Evolutionary conservation across 1,139 yeast genomes (phyloP).

Genomic region (Candida frijolesensis): DNA sequence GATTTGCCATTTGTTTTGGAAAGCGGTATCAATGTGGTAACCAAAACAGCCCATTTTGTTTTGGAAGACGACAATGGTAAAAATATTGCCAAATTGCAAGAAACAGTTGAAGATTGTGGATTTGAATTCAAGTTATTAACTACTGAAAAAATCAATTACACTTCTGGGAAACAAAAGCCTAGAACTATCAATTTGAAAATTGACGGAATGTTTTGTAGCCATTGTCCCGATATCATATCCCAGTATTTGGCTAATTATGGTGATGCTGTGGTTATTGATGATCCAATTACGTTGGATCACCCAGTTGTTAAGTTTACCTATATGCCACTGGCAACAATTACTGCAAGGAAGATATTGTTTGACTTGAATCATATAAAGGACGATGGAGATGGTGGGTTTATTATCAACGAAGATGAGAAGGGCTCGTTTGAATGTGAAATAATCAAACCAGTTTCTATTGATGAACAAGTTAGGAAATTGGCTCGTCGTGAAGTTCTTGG

Average conservation of each 20-base stretch:
- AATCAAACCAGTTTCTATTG: constrained; percentile 60
- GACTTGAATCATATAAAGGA: constrained; percentile 47
- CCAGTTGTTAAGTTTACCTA: constrained; percentile 68
- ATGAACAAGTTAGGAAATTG: constrained; percentile 60
- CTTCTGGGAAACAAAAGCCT: constrained; percentile 46
- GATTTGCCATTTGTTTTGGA: constrained; percentile 57
- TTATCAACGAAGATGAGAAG: constrained; percentile 22
- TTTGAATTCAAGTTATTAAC: constrained; percentile 56
- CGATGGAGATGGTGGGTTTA: constrained; percentile 21
- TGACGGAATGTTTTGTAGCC: constrained; percentile 71
- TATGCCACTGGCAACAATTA: constrained; percentile 49
- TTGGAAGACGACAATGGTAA: constrained; percentile 36
- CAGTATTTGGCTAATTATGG: constrained; percentile 55
- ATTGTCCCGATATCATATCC: constrained; percentile 64
- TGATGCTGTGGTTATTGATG: constrained; percentile 56
- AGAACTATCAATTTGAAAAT: constrained; percentile 60
- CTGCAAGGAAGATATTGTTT: constrained; percentile 53
- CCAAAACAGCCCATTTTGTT: constrained; percentile 63
- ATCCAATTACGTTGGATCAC: constrained; percentile 53
- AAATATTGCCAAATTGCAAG: constrained; percentile 41
- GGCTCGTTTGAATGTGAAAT: constrained; percentile 53
- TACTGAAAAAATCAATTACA: constrained; percentile 44
- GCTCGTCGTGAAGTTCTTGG: constrained; percentile 51
- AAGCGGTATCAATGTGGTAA: constrained; percentile 56
- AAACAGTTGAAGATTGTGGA: constrained; percentile 68